Conservation (phyloP, 306 rosid genomes). For the Carpinus fangiana region DNA sequence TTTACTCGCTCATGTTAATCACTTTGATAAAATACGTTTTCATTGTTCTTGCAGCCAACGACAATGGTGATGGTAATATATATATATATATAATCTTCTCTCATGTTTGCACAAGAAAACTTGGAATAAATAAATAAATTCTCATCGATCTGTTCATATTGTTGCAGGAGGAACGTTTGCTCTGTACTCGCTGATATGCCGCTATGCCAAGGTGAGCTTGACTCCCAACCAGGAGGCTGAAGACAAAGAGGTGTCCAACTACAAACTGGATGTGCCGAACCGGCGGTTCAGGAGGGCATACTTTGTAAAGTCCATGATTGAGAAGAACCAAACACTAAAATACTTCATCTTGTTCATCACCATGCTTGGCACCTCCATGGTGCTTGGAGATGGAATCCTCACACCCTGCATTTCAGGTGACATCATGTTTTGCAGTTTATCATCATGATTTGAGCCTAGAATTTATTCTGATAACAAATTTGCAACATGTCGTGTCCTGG, state of each 20-base stretch:
- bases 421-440: no score
- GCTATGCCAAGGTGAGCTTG: constrained; percentile 29
- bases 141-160: neutral
- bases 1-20: constrained; percentile 25
- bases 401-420: constrained; percentile 46
- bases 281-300: constrained; percentile 15
- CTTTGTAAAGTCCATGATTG: constrained; percentile 16
- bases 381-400: constrained; percentile 44
- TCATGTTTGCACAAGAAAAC: no score
- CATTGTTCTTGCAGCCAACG: constrained; percentile 27
- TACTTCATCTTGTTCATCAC: constrained; percentile 23
- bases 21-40: constrained; percentile 34
- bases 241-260: constrained; percentile 38
- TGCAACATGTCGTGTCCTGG: neutral
- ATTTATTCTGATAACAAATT: neutral
- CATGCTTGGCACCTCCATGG: constrained; percentile 47
- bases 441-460: neutral
- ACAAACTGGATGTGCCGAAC: constrained; percentile 19
- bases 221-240: constrained; percentile 30
- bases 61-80: constrained; percentile 32
- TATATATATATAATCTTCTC: no score
- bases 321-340: constrained; percentile 26
- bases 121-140: neutral
- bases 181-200: constrained; percentile 28
- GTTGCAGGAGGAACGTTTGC: constrained; percentile 37